Conservation (phyloP, 148 eudicot species). For the Selenicereus undatus region DNA sequence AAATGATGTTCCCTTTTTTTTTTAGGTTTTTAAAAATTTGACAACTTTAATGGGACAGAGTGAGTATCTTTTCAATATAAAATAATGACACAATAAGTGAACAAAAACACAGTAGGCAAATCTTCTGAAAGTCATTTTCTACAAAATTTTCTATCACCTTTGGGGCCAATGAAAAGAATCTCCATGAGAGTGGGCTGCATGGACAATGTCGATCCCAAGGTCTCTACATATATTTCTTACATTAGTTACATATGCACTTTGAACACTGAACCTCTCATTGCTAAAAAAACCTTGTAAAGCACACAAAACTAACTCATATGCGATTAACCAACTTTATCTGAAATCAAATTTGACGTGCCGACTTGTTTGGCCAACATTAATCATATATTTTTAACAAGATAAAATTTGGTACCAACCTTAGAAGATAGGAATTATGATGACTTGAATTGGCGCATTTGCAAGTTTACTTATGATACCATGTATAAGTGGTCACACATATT, state of each 20-base stretch:
- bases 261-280: no score
- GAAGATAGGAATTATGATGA: not conserved
- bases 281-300: not conserved
- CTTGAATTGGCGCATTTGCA: not conserved
- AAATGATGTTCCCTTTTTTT: no score
- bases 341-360: no score
- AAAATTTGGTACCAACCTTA: no score
- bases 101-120: not conserved
- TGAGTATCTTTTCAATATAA: no score
- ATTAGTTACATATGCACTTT: no score
- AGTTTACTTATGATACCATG: not conserved
- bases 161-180: conserved; percentile 22
- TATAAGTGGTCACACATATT: no score
- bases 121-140: conserved; percentile 15
- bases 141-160: conserved; percentile 16
- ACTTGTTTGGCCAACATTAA: no score
- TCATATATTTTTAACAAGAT: no score
- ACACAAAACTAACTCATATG: not conserved
- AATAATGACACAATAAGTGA: not conserved
- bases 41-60: no score
- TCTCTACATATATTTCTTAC: conserved; percentile 1
- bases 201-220: conserved; percentile 25
- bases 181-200: conserved; percentile 14
- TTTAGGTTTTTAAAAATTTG: no score
- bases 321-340: not conserved